Evolutionary conservation across 805 yeast genomes (phyloP).

Genomic region (Ogataea paraovalis): DNA sequence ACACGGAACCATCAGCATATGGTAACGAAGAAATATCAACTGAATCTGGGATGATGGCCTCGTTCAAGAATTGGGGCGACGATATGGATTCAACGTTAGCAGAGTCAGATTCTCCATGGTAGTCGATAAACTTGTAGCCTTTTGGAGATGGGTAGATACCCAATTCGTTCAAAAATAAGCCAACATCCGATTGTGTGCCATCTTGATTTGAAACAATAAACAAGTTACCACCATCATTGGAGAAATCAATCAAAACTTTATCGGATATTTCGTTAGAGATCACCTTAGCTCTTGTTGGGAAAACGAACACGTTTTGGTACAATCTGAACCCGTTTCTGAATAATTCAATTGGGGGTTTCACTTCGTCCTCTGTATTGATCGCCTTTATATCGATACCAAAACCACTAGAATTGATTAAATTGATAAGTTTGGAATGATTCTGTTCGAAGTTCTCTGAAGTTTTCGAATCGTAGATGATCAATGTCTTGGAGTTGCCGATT

Average conservation of each 20-base stretch:
- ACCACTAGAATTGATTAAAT: constrained; percentile 12
- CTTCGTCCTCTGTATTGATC: constrained; percentile 9
- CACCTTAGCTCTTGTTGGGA: constrained; percentile 52
- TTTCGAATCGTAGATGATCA: constrained; percentile 23
- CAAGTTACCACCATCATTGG: constrained; percentile 70
- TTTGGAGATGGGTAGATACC: constrained; percentile 85
- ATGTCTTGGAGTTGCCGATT: constrained; percentile 16
- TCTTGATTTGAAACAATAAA: constrained; percentile 54
- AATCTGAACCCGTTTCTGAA: constrained; percentile 39
- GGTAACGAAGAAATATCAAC: constrained; percentile 8
- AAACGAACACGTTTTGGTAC: constrained; percentile 54
- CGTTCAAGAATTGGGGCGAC: constrained; percentile 31
- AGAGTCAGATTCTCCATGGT: constrained; percentile 39
- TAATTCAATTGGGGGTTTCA: constrained; percentile 23
- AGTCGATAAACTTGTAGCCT: constrained; percentile 59
- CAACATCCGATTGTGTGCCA: constrained; percentile 56
- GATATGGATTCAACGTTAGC: constrained; percentile 19
- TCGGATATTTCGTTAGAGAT: constrained; percentile 39
- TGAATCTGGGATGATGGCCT: constrained; percentile 18
- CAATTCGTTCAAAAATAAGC: constrained; percentile 67
- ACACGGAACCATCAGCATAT: constrained; percentile 53
- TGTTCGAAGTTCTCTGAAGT: constrained; percentile 10
- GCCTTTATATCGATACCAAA: constrained; percentile 23
- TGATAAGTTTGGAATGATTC: constrained; percentile 24
- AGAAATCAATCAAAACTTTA: constrained; percentile 52